These are phyloP conservation scores for Chalciporus chontae DNA, from an alignment of 768 basidiomycete genomes.

Conservation along the genomic window DNA sequence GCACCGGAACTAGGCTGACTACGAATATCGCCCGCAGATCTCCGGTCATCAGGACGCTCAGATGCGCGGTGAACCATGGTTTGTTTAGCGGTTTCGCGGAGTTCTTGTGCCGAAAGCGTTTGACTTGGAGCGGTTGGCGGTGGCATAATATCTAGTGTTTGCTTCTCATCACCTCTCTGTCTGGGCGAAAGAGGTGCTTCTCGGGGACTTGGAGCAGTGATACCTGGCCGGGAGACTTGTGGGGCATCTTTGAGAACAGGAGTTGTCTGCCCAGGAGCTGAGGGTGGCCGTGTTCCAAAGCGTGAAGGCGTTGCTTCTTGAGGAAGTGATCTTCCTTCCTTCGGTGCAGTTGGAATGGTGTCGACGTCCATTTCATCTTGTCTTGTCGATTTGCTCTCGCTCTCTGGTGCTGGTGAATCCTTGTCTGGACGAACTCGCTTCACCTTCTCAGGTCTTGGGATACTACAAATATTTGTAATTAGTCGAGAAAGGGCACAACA, in stretches of 20 bases:
- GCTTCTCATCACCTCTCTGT: slow-evolving; percentile 40
- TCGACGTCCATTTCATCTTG: slow-evolving; percentile 39
- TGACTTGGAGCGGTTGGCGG: slow-evolving; percentile 78
- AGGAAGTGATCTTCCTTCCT: slow-evolving; percentile 24
- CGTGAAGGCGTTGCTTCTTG: slow-evolving; percentile 21
- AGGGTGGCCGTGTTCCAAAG: slow-evolving; percentile 19
- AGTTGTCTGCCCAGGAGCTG: slow-evolving; percentile 13
- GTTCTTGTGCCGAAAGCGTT: slow-evolving; percentile 72
- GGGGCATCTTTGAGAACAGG: slow-evolving; percentile 18
- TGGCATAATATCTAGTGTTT: slow-evolving; percentile 54
- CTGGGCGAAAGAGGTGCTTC: slow-evolving; percentile 40
- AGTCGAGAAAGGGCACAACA: not conserved
- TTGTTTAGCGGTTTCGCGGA: slow-evolving; percentile 77
- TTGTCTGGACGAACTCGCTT: slow-evolving; percentile 48
- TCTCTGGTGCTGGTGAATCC: slow-evolving; percentile 35
- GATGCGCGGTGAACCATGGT: slow-evolving; percentile 40
- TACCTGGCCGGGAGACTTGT: slow-evolving; percentile 15
- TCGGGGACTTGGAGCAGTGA: slow-evolving; percentile 22
- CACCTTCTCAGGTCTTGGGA: slow-evolving; percentile 78
- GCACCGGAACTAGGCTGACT: slow-evolving; percentile 49
- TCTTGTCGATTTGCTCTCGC: slow-evolving; percentile 22
- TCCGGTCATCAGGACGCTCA: slow-evolving; percentile 41
- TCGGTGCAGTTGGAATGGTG: slow-evolving; percentile 12
- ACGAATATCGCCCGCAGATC: slow-evolving; percentile 36
- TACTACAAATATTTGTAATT: slow-evolving; percentile 36